Base-by-base conservation (phyloP, 495 filamentous ascomycete genomes). In the Trichoderma erinaceum region DNA sequence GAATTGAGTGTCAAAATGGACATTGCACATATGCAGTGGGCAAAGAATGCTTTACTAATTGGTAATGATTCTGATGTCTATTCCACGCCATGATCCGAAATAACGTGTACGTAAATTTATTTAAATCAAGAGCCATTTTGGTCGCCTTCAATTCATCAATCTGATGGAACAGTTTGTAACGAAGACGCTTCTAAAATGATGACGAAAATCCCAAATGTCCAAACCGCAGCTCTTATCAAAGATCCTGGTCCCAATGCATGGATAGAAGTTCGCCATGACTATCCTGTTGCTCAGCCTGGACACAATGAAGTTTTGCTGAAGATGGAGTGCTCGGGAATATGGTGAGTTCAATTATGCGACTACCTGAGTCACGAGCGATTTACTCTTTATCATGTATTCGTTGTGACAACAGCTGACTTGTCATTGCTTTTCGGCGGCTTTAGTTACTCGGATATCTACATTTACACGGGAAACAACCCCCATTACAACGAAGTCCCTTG, bases 311-410 rank as follows among this genome's bases (percentile, higher is more conserved):
- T 58, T 23, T 58, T 58, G n/a, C 23, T 58, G 52, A 58, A 58
- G 7, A 58, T 58, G 52, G 52, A 58, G 27, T 58, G 52, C 21
- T 58, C 52, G 7, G 52, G 52, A 25, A 58, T 58, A 58, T 58
- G 52, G 52, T 58, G 11, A 58, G 52, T 58, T 58, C 15, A 48
- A 13, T 48, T 48, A 27, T 27, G n/a, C 27, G 21, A 58, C 3
- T 58, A 25, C 8, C 13, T 58, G 52, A 50, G n/a, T n/a, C 18
- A 50, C n/a, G 46, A n/a, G 10, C 18, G 46, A 4, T 50, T 16
- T 16, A 4, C 46, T 50, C 10, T 50, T n/a, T n/a, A 4, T 8
- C 46, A n/a, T 29, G 10, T 58, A 25, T 0, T 0, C n/a, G 11
- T 8, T 27, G 4, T 29, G 23, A 25, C 5, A 16, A 58, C 21